A percentile compares a stretch with the other conserved stretches of the same genome.
These are phyloP conservation scores for Backusella macrospora DNA, from an alignment of 192 early-diverging fungal species.

Conservation along the genomic window DNA sequence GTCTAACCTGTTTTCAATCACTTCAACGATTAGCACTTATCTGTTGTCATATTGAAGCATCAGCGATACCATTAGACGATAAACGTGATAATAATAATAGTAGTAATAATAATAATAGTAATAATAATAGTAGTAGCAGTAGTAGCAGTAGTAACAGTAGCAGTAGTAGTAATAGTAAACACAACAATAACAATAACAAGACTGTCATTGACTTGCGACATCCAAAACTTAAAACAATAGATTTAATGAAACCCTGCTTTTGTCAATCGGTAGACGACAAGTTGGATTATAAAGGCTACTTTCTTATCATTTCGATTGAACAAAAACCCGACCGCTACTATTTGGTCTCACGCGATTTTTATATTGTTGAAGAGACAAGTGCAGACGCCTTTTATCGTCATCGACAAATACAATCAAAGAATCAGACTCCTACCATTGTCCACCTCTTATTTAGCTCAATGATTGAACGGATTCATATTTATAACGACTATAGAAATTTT, in stretches of 20 bases:
- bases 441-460: not conserved
- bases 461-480: not conserved
- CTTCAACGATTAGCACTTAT: not conserved
- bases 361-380: not conserved
- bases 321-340: not conserved
- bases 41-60: not conserved
- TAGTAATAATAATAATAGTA: too few relatives aligned
- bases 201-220: not conserved
- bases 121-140: too few relatives aligned
- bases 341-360: not conserved
- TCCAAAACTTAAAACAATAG: not conserved
- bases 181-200: not conserved
- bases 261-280: not conserved
- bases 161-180: too few relatives aligned
- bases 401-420: not conserved
- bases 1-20: not conserved
- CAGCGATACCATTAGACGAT: not conserved
- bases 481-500: not conserved
- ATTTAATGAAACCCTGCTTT: not conserved
- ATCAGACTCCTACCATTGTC: not conserved
- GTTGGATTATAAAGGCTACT: not conserved
- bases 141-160: too few relatives aligned
- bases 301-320: not conserved
- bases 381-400: not conserved
- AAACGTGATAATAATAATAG: too few relatives aligned